These are phyloP conservation scores for Laguncularia racemosa DNA, from an alignment of 345 rosid species.

Conservation along the genomic window DNA sequence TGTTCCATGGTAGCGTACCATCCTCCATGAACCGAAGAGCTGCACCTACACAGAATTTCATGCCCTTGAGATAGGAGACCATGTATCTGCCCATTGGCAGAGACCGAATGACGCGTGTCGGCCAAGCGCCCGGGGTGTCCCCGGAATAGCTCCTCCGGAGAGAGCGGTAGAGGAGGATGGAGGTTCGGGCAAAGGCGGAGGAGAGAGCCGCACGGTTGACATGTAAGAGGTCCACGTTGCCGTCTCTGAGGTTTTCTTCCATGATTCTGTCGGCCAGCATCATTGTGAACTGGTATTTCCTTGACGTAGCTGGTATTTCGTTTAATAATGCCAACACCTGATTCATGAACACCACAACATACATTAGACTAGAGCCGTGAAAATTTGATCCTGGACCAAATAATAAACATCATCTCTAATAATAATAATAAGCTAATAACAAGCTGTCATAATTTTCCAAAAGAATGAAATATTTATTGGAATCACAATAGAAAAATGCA, in stretches of 20 bases:
- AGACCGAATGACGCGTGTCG: conserved; percentile 28
- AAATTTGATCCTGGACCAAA: not conserved
- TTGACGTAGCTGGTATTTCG: conserved; percentile 60
- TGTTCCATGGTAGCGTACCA: conserved; percentile 14
- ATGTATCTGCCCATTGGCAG: conserved; percentile 51
- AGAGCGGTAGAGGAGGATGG: conserved; percentile 35
- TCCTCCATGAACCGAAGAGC: conserved; percentile 27
- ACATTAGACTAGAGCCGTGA: not conserved
- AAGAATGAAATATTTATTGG: no score
- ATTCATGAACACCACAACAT: not conserved
- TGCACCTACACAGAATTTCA: conserved; percentile 26
- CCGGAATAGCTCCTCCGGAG: conserved; percentile 21
- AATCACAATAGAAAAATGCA: no score
- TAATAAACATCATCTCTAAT: no score
- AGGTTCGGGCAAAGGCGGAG: conserved; percentile 48
- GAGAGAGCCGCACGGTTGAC: conserved; percentile 54
- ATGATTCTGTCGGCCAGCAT: conserved; percentile 72
- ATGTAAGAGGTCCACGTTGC: conserved; percentile 36
- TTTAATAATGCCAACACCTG: conserved; percentile 52
- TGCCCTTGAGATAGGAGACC: conserved; percentile 38
- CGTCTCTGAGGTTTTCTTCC: conserved; percentile 54
- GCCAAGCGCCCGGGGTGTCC: conserved; percentile 19
- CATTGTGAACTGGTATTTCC: conserved; percentile 68
- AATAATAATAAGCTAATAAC: no score
- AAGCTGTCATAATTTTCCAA: no score